These are phyloP conservation scores for Epichloe brachyelytri DNA, from an alignment of 2,329 filamentous ascomycete species.

Conservation along the genomic window DNA sequence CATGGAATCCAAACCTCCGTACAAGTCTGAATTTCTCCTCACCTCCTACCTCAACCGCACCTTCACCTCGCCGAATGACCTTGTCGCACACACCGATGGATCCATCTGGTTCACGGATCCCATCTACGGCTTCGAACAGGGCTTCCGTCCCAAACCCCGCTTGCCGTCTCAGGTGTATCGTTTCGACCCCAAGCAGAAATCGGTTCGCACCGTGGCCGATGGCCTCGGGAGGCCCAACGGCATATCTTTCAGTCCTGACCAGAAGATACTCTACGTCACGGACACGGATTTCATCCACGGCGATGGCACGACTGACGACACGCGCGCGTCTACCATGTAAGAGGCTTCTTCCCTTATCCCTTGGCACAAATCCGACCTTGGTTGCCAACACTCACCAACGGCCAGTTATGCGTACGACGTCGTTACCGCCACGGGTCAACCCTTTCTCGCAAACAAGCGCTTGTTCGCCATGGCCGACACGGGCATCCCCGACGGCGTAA, in stretches of 20 bases:
- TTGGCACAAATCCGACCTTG: background rate
- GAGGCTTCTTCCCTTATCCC: background rate
- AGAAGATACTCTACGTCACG: constrained; percentile 31
- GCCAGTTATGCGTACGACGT: constrained; percentile 25
- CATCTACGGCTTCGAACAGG: constrained; percentile 33
- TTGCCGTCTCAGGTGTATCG: constrained; percentile 36
- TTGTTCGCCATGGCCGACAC: constrained; percentile 36
- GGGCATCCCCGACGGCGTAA: constrained; percentile 35
- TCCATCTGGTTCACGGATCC: constrained; percentile 39
- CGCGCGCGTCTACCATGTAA: constrained; percentile 15
- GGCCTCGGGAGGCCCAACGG: constrained; percentile 34
- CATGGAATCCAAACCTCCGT: constrained; percentile 20
- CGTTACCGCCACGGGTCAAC: constrained; percentile 13
- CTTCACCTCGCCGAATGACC: constrained; percentile 38
- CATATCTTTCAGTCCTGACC: constrained; percentile 32
- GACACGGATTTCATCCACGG: constrained; percentile 25
- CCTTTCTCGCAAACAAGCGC: constrained; percentile 32
- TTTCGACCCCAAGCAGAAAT: constrained; percentile 25
- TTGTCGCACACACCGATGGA: constrained; percentile 28
- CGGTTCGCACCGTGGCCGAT: constrained; percentile 32
- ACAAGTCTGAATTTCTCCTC: constrained; percentile 17
- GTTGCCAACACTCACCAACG: no score
- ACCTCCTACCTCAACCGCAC: constrained; percentile 28
- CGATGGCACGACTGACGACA: constrained; percentile 18
- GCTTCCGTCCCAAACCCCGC: constrained; percentile 28